Conservation (phyloP, 805 yeast species). For the Blastobotrys americana region DNA sequence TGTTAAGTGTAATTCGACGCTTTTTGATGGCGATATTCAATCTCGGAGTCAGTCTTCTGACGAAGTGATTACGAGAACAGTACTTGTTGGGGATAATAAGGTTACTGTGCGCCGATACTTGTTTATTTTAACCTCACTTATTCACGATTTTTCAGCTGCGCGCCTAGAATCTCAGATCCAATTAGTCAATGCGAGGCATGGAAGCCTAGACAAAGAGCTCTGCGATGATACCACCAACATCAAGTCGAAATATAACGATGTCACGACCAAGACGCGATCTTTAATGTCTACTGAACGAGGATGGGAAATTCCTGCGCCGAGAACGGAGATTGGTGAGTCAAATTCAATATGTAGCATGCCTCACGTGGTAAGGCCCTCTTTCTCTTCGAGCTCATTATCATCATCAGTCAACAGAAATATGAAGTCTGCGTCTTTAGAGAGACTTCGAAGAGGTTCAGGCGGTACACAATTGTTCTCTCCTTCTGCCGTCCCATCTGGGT, state of each 20-base stretch:
- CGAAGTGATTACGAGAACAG: slow-evolving; percentile 14
- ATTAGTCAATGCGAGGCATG: neutral
- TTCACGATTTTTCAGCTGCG: slow-evolving; percentile 11
- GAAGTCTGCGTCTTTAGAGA: slow-evolving; percentile 8
- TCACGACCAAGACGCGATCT: neutral
- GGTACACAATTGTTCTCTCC: no score
- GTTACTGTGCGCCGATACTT: slow-evolving; percentile 18
- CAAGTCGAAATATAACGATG: neutral
- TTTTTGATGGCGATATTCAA: slow-evolving; percentile 1
- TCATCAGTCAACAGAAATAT: slow-evolving; percentile 10
- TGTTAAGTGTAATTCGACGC: slow-evolving; percentile 2
- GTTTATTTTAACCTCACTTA: slow-evolving; percentile 18
- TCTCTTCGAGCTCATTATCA: slow-evolving; percentile 19
- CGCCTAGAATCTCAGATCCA: neutral
- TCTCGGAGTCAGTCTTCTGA: neutral
- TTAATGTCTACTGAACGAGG: slow-evolving; percentile 11
- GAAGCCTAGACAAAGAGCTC: neutral
- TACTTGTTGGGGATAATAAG: slow-evolving; percentile 18
- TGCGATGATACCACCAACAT: neutral
- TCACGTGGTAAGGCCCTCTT: slow-evolving; percentile 19
- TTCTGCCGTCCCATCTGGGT: no score
- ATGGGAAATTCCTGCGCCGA: slow-evolving; percentile 19
- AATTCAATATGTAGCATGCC: slow-evolving; percentile 19
- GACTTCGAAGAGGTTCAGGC: slow-evolving; percentile 5
- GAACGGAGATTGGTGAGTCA: slow-evolving; percentile 9